Conservation (phyloP, 108 stramenopile genomes). For the Aurantiochytrium sp. region DNA sequence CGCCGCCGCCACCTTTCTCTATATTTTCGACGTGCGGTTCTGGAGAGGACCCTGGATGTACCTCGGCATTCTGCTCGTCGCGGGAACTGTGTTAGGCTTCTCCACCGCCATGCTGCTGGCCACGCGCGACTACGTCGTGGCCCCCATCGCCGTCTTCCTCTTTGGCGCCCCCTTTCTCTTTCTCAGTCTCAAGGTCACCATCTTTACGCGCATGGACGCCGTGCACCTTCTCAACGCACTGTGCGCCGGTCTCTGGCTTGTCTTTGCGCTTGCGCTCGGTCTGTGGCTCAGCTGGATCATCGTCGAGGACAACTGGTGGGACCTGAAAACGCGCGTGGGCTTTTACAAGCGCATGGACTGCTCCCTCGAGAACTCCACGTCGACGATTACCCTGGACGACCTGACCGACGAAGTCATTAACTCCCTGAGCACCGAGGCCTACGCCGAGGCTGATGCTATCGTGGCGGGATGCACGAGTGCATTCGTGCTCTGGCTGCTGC, state of each 20-base stretch:
- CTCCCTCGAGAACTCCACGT: background rate
- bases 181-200: background rate
- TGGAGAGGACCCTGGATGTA: background rate
- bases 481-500: conserved; percentile 2
- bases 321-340: background rate
- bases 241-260: background rate
- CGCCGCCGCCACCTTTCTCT: background rate
- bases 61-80: background rate
- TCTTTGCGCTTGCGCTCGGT: background rate
- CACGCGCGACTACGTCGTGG: background rate
- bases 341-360: background rate
- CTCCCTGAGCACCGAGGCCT: background rate
- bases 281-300: background rate
- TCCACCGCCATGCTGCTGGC: background rate
- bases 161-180: background rate
- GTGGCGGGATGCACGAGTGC: background rate
- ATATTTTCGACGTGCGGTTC: background rate
- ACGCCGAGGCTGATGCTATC: background rate
- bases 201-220: background rate
- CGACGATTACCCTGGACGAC: background rate
- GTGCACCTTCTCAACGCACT: background rate
- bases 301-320: background rate
- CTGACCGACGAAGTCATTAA: background rate
- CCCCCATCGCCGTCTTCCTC: background rate
- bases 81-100: background rate